Conservation (phyloP, 1,284 basidiomycete species). For the Ganoderma lingzhi region DNA sequence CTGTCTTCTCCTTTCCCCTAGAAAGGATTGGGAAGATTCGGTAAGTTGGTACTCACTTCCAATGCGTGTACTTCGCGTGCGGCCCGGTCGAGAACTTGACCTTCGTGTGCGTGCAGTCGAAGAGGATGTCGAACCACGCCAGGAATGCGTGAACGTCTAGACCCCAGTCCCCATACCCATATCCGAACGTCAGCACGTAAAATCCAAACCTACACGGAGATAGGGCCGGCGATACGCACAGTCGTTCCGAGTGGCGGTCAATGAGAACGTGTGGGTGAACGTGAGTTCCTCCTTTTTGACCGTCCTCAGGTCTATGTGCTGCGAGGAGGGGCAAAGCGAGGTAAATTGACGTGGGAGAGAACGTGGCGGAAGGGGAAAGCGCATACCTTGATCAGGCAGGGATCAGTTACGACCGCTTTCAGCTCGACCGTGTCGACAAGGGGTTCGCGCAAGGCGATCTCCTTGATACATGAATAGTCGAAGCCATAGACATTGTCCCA, state of each 20-base stretch:
- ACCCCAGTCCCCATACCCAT: not conserved
- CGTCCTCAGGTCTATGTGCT: constrained; percentile 92
- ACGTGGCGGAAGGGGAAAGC: not conserved
- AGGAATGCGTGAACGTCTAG: constrained; percentile 98
- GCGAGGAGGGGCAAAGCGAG: not conserved
- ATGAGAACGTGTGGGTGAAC: constrained; percentile 84
- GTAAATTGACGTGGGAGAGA: not conserved
- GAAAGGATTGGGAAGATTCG: not conserved
- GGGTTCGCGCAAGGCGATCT: constrained; percentile 96
- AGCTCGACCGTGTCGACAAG: constrained; percentile 98
- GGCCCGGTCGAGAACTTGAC: constrained; percentile 96
- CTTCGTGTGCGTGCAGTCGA: constrained; percentile 97
- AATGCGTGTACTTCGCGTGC: constrained; percentile 96
- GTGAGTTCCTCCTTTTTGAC: constrained; percentile 96
- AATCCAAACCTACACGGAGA: constrained; percentile 2
- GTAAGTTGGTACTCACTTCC: constrained; percentile 76
- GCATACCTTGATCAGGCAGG: constrained; percentile 83
- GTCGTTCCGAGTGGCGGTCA: constrained; percentile 91
- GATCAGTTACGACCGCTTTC: constrained; percentile 91
- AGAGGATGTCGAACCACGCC: constrained; percentile 98
- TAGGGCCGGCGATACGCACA: constrained; percentile 61
- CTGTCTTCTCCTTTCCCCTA: not conserved
- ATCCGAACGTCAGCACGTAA: constrained; percentile 14
- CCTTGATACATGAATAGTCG: constrained; percentile 99
- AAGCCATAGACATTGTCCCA: constrained; percentile 99